phyloP scores from a whole-genome alignment of 768 basidiomycete species.

The Lanmaoa pseudosensibilis region DNA sequence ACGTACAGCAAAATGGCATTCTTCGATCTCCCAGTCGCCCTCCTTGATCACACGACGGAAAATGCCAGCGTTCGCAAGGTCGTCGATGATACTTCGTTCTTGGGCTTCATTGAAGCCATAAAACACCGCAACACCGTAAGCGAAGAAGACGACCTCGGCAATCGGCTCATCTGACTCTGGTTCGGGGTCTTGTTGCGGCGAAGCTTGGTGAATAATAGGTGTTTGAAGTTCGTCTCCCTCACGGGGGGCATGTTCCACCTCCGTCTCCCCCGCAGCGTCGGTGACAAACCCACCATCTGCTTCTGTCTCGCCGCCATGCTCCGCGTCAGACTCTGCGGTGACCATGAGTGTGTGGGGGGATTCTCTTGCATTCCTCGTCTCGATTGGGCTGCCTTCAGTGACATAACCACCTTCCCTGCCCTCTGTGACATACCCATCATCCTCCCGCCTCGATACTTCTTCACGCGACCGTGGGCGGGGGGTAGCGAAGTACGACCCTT shows the following conservation, averaged over 20 bases:
- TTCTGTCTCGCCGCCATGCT: slow-evolving; percentile 7
- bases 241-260: slow-evolving; percentile 6
- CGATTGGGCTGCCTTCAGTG: slow-evolving; percentile 32
- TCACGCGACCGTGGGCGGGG: slow-evolving; percentile 21
- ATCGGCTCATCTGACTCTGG: slow-evolving; percentile 42
- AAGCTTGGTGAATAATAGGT: slow-evolving; percentile 1
- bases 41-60: slow-evolving; percentile 61
- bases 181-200: neutral
- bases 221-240: slow-evolving; percentile 5
- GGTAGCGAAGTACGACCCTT: slow-evolving; percentile 74
- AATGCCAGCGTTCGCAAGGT: slow-evolving; percentile 70
- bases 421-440: slow-evolving; percentile 27
- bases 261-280: slow-evolving; percentile 15
- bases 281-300: slow-evolving; percentile 13
- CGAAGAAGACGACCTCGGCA: slow-evolving; percentile 77
- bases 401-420: slow-evolving; percentile 61
- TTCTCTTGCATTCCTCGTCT: slow-evolving; percentile 7
- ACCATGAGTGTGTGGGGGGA: neutral
- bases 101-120: slow-evolving; percentile 81
- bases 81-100: slow-evolving; percentile 83
- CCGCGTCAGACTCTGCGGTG: slow-evolving; percentile 10
- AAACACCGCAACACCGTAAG: slow-evolving; percentile 90
- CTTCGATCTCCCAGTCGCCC: slow-evolving; percentile 88
- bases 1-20: slow-evolving; percentile 81
- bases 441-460: slow-evolving; percentile 13